Percentiles rank a stretch among this genome's conserved stretches.
Conservation (phyloP, 768 basidiomycete species). For the Xerocomellus intermedius region DNA sequence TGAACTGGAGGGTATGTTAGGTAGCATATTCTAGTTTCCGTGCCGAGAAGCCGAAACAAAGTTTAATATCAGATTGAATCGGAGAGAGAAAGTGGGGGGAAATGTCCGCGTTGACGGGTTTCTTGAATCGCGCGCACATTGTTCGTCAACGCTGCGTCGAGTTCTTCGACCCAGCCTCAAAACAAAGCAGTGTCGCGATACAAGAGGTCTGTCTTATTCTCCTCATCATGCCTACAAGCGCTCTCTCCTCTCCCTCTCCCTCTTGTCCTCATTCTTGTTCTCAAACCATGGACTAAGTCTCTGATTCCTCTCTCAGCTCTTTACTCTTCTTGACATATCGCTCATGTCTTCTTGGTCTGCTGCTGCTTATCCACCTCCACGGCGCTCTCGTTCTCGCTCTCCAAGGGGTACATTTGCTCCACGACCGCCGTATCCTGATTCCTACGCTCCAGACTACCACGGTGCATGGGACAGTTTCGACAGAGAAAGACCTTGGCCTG, state of each 20-base stretch:
- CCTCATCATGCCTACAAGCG: conserved; percentile 70
- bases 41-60: conserved; percentile 14
- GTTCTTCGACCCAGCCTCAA: conserved; percentile 31
- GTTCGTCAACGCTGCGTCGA: conserved; percentile 40
- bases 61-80: conserved; percentile 22
- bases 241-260: conserved; percentile 64
- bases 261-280: conserved; percentile 50
- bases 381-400: conserved; percentile 83
- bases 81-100: conserved; percentile 19
- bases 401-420: conserved; percentile 53
- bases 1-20: conserved; percentile 45
- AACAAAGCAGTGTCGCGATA: conserved; percentile 45
- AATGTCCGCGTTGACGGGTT: conserved; percentile 16
- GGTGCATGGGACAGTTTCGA: conserved; percentile 71
- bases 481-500: conserved; percentile 62
- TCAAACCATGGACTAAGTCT: conserved; percentile 44
- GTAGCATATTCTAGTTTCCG: conserved; percentile 48
- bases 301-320: conserved; percentile 47
- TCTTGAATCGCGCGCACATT: conserved; percentile 65
- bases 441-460: conserved; percentile 59
- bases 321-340: conserved; percentile 31
- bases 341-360: conserved; percentile 79
- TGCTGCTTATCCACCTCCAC: conserved; percentile 66
- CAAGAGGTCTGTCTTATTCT: conserved; percentile 87
- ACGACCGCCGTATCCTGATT: conserved; percentile 56